Evolutionary conservation across 352 stramenopile species (phyloP).

Genomic region (Phytophthora pinifolia): DNA sequence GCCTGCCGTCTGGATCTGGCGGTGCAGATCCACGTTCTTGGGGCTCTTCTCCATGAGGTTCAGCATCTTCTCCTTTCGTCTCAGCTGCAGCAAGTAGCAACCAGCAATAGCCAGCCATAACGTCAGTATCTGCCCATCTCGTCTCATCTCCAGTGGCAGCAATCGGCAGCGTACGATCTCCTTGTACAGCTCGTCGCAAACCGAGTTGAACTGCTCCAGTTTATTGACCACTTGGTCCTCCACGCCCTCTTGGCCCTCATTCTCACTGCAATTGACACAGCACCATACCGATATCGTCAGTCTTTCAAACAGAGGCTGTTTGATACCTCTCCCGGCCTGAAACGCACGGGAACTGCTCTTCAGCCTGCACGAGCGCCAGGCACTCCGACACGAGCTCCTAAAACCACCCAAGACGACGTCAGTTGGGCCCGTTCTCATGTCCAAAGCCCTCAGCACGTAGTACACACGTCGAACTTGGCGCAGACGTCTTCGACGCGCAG

Average conservation of each 20-base stretch:
- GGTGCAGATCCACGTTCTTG: conserved; percentile 84
- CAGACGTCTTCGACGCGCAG: conserved; percentile 85
- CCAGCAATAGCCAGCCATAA: not conserved
- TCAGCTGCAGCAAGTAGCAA: conserved; percentile 42
- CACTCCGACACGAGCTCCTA: conserved; percentile 79
- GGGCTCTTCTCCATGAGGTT: conserved; percentile 85
- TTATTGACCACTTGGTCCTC: conserved; percentile 86
- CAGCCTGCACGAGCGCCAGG: conserved; percentile 70
- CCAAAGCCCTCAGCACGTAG: not conserved
- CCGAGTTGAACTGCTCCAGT: conserved; percentile 87
- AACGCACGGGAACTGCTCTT: conserved; percentile 70
- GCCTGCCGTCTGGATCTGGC: conserved; percentile 84
- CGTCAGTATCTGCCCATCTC: conserved; percentile 3
- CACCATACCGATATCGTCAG: not conserved
- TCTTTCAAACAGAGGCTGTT: not conserved
- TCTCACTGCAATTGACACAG: conserved; percentile 26
- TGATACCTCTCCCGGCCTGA: not conserved
- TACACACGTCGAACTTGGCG: conserved; percentile 75
- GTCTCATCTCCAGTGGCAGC: not conserved
- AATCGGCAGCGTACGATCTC: conserved; percentile 60
- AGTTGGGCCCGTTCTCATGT: not conserved
- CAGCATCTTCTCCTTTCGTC: conserved; percentile 80
- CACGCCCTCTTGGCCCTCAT: conserved; percentile 33
- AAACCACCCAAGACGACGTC: conserved; percentile 11
- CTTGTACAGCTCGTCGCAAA: conserved; percentile 88